Percentiles rank a stretch among this genome's conserved stretches.
Evolutionary conservation across 495 filamentous ascomycete species (phyloP).

Genomic region (Penicillium ochrochloron): DNA sequence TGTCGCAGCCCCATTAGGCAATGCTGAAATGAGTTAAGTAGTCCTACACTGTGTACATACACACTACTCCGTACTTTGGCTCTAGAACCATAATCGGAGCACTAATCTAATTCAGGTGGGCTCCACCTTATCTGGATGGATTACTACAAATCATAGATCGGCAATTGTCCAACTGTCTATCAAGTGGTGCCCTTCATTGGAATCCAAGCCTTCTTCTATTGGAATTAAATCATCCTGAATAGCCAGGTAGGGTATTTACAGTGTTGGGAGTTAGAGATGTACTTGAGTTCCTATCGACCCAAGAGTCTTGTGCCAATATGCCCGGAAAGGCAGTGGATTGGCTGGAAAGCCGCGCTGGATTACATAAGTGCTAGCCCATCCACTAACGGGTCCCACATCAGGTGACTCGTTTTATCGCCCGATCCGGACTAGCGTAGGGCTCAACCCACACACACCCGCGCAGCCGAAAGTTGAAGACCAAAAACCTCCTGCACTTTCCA

Average conservation of each 20-base stretch:
- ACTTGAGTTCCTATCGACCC: too few relatives aligned
- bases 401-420: slow-evolving; percentile 18
- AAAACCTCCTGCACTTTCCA: slow-evolving; percentile 49
- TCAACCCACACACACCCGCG: slow-evolving; percentile 54
- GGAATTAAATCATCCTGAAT: not conserved
- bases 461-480: slow-evolving; percentile 50
- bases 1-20: not conserved
- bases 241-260: not conserved
- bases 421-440: slow-evolving; percentile 50
- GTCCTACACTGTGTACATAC: not conserved
- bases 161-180: not conserved
- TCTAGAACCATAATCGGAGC: not conserved
- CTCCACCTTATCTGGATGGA: not conserved
- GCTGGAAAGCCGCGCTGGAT: not conserved
- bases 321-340: not conserved
- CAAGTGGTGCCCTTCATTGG: not conserved
- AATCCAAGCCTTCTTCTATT: not conserved
- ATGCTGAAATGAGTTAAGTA: not conserved
- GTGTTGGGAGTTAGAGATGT: not conserved
- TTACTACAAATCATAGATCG: not conserved
- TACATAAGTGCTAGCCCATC: not conserved
- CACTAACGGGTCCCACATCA: slow-evolving; percentile 4
- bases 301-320: too few relatives aligned
- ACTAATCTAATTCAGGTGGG: not conserved
- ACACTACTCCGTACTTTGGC: not conserved